Percentiles rank a stretch among this genome's conserved stretches.
Conservation (phyloP, 495 filamentous ascomycete species). For the Aspergillus baeticus region DNA sequence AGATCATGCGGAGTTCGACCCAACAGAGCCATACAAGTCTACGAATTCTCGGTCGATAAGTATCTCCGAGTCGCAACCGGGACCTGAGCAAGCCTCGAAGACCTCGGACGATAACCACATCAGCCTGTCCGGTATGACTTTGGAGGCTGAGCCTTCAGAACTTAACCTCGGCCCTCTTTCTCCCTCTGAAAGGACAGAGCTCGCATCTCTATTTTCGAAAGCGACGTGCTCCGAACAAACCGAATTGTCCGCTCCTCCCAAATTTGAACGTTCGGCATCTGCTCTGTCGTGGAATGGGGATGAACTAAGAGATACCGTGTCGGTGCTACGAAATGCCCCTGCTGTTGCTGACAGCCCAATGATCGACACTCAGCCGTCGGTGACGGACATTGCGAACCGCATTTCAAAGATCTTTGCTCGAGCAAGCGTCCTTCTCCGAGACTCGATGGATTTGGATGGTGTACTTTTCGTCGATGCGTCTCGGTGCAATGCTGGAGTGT, state of each 20-base stretch:
- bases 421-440: constrained; percentile 35
- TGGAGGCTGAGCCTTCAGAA: not conserved
- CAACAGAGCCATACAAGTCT: constrained; percentile 18
- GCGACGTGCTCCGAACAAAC: constrained; percentile 8
- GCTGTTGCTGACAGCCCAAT: not conserved
- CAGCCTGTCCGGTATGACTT: not conserved
- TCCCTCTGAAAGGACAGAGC: constrained; percentile 8
- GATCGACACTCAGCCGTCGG: constrained; percentile 5
- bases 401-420: constrained; percentile 33
- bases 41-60: constrained; percentile 6
- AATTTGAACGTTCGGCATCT: constrained; percentile 1
- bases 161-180: not conserved
- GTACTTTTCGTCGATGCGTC: constrained; percentile 40
- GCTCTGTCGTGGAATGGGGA: not conserved
- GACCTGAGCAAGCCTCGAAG: too few relatives aligned
- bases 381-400: not conserved
- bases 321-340: not conserved
- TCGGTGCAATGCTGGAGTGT: constrained; percentile 26
- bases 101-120: not conserved
- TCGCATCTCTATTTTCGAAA: constrained; percentile 15
- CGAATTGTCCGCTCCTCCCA: constrained; percentile 1
- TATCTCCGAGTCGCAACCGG: not conserved
- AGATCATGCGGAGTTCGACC: constrained; percentile 27
- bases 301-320: not conserved
- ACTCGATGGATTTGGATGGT: constrained; percentile 44